Percentiles rank a stretch among this genome's conserved stretches.
phyloP scores from a whole-genome alignment of 371 early-diverging fungal genomes.

The Capillidium heterosporum region DNA sequence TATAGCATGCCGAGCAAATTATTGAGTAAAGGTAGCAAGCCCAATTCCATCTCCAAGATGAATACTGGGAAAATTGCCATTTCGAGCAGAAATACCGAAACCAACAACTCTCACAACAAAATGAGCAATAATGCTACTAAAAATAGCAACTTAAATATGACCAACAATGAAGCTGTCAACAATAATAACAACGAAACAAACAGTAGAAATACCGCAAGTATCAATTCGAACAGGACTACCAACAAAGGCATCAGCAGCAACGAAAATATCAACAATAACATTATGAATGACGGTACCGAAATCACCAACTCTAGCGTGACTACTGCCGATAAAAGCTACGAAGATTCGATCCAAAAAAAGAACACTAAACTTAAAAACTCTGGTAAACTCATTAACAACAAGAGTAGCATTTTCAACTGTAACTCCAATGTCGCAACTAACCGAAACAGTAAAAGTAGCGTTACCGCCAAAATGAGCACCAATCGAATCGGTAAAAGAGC shows the following conservation, averaged over 20 bases:
- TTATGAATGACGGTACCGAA: not conserved
- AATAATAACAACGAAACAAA: too few species aligned
- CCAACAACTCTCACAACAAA: too few species aligned
- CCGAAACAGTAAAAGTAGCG: not conserved
- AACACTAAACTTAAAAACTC: too few species aligned
- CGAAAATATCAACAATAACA: conserved; percentile 2
- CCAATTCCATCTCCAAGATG: too few species aligned
- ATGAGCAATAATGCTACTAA: not conserved
- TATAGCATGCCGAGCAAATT: not conserved
- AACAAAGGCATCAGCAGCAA: conserved; percentile 3
- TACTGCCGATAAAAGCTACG: conserved; percentile 8
- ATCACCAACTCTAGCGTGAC: conserved; percentile 3
- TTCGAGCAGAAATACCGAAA: too few species aligned
- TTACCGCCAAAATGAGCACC: not conserved
- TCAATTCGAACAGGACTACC: too few species aligned
- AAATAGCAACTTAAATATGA: too few species aligned
- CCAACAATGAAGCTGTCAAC: too few species aligned
- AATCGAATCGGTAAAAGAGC: too few species aligned
- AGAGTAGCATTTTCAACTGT: conserved; percentile 9
- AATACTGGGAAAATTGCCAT: too few species aligned
- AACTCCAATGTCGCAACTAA: conserved; percentile 3
- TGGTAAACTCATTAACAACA: conserved; percentile 12
- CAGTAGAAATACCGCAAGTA: too few species aligned
- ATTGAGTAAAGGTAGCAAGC: not conserved
- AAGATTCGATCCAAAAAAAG: too few species aligned